Evolutionary conservation across 2,329 filamentous ascomycete genomes (phyloP).

Genomic region (Helotiales sp.): DNA sequence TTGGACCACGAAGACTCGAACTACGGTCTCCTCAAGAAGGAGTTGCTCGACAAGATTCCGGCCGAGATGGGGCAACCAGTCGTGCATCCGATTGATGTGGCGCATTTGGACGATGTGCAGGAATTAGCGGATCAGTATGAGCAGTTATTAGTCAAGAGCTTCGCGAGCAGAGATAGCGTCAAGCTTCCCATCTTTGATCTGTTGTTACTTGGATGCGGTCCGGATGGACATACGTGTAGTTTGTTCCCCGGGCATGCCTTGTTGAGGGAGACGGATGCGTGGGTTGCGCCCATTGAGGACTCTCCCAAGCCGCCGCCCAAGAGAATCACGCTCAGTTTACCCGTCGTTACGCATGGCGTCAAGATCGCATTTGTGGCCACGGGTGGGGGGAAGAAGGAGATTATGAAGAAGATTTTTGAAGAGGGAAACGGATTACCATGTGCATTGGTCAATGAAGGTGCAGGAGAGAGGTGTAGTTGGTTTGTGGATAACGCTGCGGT

Average conservation of each 20-base stretch:
- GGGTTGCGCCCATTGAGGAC: slow-evolving; percentile 90
- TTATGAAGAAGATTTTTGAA: slow-evolving; percentile 90
- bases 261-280: slow-evolving; percentile 82
- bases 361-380: slow-evolving; percentile 92
- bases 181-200: slow-evolving; percentile 95
- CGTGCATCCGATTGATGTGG: slow-evolving; percentile 76
- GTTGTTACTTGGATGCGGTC: slow-evolving; percentile 87
- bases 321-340: slow-evolving; percentile 89
- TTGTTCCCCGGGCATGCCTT: slow-evolving; percentile 89
- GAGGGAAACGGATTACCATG: slow-evolving; percentile 76
- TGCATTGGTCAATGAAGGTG: slow-evolving; percentile 80
- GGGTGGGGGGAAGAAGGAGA: slow-evolving; percentile 83
- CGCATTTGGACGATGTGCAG: slow-evolving; percentile 71
- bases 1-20: slow-evolving; percentile 93
- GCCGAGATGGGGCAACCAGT: slow-evolving; percentile 59
- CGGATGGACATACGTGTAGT: slow-evolving; percentile 96
- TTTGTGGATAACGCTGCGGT: slow-evolving; percentile 87
- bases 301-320: slow-evolving; percentile 91
- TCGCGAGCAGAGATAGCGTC: slow-evolving; percentile 90
- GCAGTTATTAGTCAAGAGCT: slow-evolving; percentile 78
- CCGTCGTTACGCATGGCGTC: slow-evolving; percentile 83
- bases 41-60: slow-evolving; percentile 88
- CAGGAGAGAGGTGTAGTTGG: slow-evolving; percentile 88
- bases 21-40: slow-evolving; percentile 82
- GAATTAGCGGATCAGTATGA: slow-evolving; percentile 95